Conservation (phyloP, 2,329 filamentous ascomycete genomes). For the Colletotrichum spinosum region DNA sequence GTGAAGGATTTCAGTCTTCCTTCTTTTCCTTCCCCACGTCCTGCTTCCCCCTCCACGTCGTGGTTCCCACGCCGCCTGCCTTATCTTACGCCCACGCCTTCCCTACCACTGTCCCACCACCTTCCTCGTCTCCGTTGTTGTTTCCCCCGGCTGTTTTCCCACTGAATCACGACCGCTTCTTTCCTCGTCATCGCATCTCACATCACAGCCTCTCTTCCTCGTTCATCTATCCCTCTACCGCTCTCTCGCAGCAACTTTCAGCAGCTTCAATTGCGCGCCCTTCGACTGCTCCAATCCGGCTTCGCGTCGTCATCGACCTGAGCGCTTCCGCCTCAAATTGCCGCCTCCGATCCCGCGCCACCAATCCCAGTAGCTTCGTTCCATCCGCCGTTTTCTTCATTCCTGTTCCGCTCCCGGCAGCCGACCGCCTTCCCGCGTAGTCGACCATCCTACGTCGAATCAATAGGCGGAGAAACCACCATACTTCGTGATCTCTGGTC, state of each 20-base stretch:
- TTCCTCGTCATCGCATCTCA: constrained; percentile 5
- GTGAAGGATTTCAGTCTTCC: constrained; percentile 4
- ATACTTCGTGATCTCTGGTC: not conserved
- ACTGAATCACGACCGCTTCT: constrained; percentile 30
- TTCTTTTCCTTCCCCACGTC: constrained; percentile 12
- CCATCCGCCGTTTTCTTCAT: constrained; percentile 13
- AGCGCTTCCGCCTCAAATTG: constrained; percentile 16
- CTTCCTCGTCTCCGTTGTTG: constrained; percentile 24
- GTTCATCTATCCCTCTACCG: not conserved
- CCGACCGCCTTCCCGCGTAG: constrained; percentile 6
- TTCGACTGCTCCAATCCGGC: not conserved
- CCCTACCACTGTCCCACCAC: constrained; percentile 12
- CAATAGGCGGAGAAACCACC: too few species aligned
- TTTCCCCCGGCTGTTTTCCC: constrained; percentile 18
- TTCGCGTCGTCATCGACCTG: constrained; percentile 10
- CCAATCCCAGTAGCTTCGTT: constrained; percentile 20
- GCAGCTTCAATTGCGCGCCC: constrained; percentile 1
- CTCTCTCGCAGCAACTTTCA: not conserved
- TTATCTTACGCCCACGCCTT: not conserved
- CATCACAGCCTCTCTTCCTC: constrained; percentile 11
- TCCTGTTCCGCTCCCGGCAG: constrained; percentile 9
- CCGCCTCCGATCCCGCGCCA: constrained; percentile 15
- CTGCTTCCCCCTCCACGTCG: constrained; percentile 16
- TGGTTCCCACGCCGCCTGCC: constrained; percentile 4
- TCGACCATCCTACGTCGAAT: not conserved